These are phyloP conservation scores for Sarocladiaceae sp. DNA, from an alignment of 2,329 filamentous ascomycete genomes.

Conservation along the genomic window DNA sequence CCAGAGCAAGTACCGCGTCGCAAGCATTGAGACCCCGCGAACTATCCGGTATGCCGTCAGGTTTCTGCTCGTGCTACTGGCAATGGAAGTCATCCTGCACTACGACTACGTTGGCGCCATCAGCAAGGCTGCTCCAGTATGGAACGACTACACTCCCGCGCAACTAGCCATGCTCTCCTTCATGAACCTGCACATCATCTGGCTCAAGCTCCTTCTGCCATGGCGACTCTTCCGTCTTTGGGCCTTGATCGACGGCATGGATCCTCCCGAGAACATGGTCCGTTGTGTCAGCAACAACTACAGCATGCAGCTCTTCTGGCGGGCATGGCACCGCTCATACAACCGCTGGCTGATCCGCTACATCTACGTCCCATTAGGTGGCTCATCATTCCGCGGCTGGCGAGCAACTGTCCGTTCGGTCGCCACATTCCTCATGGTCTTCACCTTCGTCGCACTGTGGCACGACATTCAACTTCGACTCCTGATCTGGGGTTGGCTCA, in stretches of 20 bases:
- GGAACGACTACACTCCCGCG: slow-evolving; percentile 78
- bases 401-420: slow-evolving; percentile 53
- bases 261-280: slow-evolving; percentile 97
- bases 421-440: slow-evolving; percentile 76
- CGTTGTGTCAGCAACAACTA: slow-evolving; percentile 96
- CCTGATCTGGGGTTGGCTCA: slow-evolving; percentile 94
- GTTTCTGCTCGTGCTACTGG: slow-evolving; percentile 73
- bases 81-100: slow-evolving; percentile 89
- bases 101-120: slow-evolving; percentile 94
- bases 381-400: slow-evolving; percentile 48
- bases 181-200: slow-evolving; percentile 96
- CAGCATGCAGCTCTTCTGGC: slow-evolving; percentile 88
- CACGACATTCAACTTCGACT: slow-evolving; percentile 91
- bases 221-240: slow-evolving; percentile 99
- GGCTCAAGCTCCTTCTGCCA: slow-evolving; percentile 93
- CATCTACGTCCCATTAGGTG: slow-evolving; percentile 88
- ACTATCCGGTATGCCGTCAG: slow-evolving; percentile 80
- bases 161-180: slow-evolving; percentile 88
- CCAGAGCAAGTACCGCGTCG: slow-evolving; percentile 69
- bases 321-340: slow-evolving; percentile 90
- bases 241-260: slow-evolving; percentile 83
- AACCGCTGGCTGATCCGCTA: slow-evolving; percentile 95
- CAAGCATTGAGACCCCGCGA: slow-evolving; percentile 65
- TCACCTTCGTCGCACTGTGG: slow-evolving; percentile 97
- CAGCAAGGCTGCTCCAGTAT: slow-evolving; percentile 72